phyloP scores from a whole-genome alignment of 805 yeast genomes.

The Ascoidea tarda region DNA sequence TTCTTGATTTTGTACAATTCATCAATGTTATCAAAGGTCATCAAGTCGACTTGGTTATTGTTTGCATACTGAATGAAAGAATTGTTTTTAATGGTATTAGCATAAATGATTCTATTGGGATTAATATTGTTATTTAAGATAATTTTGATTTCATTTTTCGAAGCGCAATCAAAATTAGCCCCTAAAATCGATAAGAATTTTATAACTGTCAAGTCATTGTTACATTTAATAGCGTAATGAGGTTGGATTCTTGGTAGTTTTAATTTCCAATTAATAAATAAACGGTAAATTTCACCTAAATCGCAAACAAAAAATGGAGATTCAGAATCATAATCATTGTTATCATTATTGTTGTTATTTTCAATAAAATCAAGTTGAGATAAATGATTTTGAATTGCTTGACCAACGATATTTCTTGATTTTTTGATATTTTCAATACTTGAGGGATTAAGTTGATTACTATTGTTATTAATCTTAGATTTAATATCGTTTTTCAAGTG shows the following conservation, averaged over 20 bases:
- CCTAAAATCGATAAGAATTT: slow-evolving; percentile 44
- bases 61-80: slow-evolving; percentile 67
- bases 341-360: no score
- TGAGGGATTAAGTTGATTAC: no score
- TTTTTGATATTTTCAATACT: no score
- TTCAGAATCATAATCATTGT: slow-evolving; percentile 44
- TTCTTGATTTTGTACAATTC: slow-evolving; percentile 64
- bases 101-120: slow-evolving; percentile 65
- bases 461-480: no score
- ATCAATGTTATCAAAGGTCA: slow-evolving; percentile 82
- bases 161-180: slow-evolving; percentile 86
- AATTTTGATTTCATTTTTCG: slow-evolving; percentile 65
- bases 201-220: slow-evolving; percentile 54
- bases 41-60: slow-evolving; percentile 40
- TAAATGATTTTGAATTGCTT: no score
- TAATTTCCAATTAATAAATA: slow-evolving; percentile 47
- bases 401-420: no score
- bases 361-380: no score
- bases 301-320: slow-evolving; percentile 85
- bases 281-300: slow-evolving; percentile 52
- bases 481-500: no score
- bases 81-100: slow-evolving; percentile 88
- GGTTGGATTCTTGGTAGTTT: slow-evolving; percentile 68
- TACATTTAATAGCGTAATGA: slow-evolving; percentile 92
- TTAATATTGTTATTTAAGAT: slow-evolving; percentile 48